Evolutionary conservation across 257 asterid species (phyloP).

Genomic region (Lycium ferocissimum): DNA sequence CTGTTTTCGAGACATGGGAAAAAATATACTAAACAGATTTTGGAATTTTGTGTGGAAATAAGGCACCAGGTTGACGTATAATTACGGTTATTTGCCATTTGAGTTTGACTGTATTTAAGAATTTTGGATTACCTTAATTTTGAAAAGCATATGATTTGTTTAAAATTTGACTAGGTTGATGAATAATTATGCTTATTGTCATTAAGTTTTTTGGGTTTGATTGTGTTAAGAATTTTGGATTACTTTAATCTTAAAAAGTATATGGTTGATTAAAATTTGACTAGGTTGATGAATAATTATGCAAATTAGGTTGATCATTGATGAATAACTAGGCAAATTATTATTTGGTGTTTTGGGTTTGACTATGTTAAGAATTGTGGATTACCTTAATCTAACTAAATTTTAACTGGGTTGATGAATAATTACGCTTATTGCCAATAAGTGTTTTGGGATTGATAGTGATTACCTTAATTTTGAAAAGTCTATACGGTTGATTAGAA

Average conservation of each 20-base stretch:
- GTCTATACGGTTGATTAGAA: constrained; percentile 26
- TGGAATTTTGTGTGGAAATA: constrained; percentile 31
- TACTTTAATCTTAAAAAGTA: constrained; percentile 26
- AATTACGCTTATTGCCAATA: constrained; percentile 49
- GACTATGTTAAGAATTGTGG: no score
- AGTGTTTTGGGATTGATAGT: constrained; percentile 13
- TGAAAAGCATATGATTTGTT: no score
- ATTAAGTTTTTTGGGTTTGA: constrained; percentile 31
- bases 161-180: no score
- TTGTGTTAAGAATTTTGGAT: background rate
- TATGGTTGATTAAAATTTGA: constrained; percentile 35
- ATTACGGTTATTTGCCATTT: constrained; percentile 25
- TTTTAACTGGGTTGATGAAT: background rate
- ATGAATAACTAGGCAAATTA: no score
- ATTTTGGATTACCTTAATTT: no score
- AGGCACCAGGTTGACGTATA: background rate
- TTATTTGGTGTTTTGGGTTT: no score
- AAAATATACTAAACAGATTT: constrained; percentile 33
- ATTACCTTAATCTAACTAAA: no score
- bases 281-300: background rate
- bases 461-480: constrained; percentile 29
- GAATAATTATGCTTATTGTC: constrained; percentile 44
- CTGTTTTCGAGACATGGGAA: constrained; percentile 48
- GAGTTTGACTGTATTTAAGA: no score
- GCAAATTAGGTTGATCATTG: no score